Base-by-base conservation (phyloP, 2,329 filamentous ascomycete genomes). In the Coleophoma crateriformis region DNA sequence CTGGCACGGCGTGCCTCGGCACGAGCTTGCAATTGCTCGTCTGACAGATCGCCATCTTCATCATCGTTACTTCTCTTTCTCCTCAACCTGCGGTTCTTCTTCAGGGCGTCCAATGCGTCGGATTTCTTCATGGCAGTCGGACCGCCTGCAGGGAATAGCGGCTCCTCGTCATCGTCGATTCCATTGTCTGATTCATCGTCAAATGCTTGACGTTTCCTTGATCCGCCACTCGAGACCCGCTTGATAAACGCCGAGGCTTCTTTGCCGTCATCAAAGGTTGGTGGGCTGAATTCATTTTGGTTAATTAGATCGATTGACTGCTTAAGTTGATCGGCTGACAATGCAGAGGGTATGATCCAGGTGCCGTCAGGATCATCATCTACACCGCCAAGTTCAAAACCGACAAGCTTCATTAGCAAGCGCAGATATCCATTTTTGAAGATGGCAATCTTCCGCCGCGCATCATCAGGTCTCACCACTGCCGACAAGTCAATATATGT, bases 381-480 rank as follows among this genome's bases (percentile, higher is more conserved):
- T 0, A 67, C 67, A 1, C 75, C 71, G 0, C 69, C 67, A 4
- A 84, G 77, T 60, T 86, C 76, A 53, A 95, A 80, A 1, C 87
- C 88, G 15, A 86, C 75, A 0, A 94, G 75, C 1, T 76, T 85
- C 79, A 97, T 86, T 3, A 99, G 78, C 2, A 97, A 81, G 33
- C 91, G 86, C 2, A 97, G 77, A 61, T 92, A 85, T 10, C 88
- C 84, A 67, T 97, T 95, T 64, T 90, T 95, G 73, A 95, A 95
- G 69, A 96, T 84, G 22, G 89, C 86, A 19, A 77, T 78, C 46
- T 84, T 82, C 38, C 84, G 81, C 45, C 79, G 75, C 42, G 87
- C 81, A 39, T 79, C 82, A 50, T 86, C 82, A 0, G 87, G 48
- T 55, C 63, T 61, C 33, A 61, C 51, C n/a, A 59, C 55, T 63